phyloP scores from a whole-genome alignment of 2,329 filamentous ascomycete species.

The Ramularia endophylla region DNA sequence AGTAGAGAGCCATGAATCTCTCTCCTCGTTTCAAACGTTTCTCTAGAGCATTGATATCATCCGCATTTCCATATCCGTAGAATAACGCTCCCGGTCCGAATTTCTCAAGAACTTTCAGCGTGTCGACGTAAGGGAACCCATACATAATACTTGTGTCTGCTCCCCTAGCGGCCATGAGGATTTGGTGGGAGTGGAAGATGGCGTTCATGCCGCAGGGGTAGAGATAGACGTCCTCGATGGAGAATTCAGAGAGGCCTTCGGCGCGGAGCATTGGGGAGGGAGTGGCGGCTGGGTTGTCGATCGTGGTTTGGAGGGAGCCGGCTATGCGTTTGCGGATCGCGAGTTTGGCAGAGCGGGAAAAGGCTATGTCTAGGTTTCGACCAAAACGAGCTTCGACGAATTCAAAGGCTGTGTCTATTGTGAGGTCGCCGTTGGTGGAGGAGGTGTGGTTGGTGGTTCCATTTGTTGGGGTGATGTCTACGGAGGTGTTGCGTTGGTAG shows the following conservation, averaged over 20 bases:
- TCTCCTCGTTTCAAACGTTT: conserved; percentile 63
- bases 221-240: conserved; percentile 82
- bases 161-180: conserved; percentile 60
- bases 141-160: conserved; percentile 75
- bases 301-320: conserved; percentile 69
- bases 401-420: conserved; percentile 46
- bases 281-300: conserved; percentile 55
- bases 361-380: conserved; percentile 74
- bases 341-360: conserved; percentile 74
- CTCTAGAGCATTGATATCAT: conserved; percentile 81
- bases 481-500: conserved; percentile 62
- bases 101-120: conserved; percentile 89
- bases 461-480: conserved; percentile 33
- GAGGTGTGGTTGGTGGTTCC: conserved; percentile 20
- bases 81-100: conserved; percentile 86
- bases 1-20: conserved; percentile 76
- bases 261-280: conserved; percentile 33
- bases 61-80: conserved; percentile 71
- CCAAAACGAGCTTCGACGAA: conserved; percentile 96
- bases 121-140: conserved; percentile 98
- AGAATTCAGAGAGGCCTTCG: conserved; percentile 55
- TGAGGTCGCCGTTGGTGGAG: conserved; percentile 36
- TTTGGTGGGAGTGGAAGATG: conserved; percentile 82
- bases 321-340: conserved; percentile 85
- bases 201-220: conserved; percentile 91